Percentiles rank a stretch among this genome's conserved stretches.
phyloP scores from a whole-genome alignment of 1,139 yeast genomes.

The Pichia sp. region DNA sequence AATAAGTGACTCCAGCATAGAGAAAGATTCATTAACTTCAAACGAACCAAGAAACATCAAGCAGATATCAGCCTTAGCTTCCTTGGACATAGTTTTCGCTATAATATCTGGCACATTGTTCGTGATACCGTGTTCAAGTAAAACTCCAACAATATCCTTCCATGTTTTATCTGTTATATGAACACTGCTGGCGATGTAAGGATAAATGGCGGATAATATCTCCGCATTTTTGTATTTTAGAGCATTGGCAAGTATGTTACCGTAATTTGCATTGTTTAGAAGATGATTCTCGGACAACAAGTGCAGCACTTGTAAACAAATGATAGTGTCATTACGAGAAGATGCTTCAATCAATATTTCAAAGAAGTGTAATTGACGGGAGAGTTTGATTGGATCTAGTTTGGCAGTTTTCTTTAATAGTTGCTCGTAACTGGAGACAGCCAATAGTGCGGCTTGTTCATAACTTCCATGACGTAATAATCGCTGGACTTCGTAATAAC shows the following conservation, averaged over 20 bases:
- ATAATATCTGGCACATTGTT: conserved; percentile 6
- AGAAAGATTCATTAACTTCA: conserved; percentile 4
- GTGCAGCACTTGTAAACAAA: background rate
- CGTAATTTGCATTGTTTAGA: conserved; percentile 9
- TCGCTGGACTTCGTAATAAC: conserved; percentile 13
- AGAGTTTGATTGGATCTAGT: conserved; percentile 2
- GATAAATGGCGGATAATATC: background rate
- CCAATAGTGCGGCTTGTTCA: conserved; percentile 13
- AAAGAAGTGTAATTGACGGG: conserved; percentile 4
- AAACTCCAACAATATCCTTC: background rate
- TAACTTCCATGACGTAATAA: conserved; percentile 12
- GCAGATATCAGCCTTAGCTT: conserved; percentile 2
- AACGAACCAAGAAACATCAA: conserved; percentile 6
- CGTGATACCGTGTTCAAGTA: background rate
- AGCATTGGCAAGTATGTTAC: conserved; percentile 10
- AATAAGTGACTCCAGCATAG: conserved; percentile 4
- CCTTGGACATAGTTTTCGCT: conserved; percentile 1
- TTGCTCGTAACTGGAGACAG: conserved; percentile 4
- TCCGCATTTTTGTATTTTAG: conserved; percentile 5
- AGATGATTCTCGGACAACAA: background rate
- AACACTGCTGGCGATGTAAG: background rate
- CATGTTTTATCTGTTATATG: background rate
- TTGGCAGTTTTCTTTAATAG: conserved; percentile 1
- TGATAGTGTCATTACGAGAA: conserved; percentile 1
- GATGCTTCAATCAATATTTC: conserved; percentile 10